Evolutionary conservation across 805 yeast species (phyloP).

Genomic region (Tetrapisispora phaffii): DNA sequence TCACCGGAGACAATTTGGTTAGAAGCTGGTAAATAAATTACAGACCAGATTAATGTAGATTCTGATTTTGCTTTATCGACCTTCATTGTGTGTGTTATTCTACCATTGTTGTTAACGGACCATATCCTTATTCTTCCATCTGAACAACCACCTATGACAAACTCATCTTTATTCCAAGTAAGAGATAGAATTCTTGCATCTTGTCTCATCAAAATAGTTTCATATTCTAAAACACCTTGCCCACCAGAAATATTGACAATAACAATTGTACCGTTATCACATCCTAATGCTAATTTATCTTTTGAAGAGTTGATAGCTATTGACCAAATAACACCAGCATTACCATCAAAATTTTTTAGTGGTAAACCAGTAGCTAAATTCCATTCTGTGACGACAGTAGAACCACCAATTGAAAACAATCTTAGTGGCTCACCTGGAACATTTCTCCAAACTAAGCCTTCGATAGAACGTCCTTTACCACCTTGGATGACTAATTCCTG

Average conservation of each 20-base stretch:
- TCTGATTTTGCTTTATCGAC: slow-evolving; percentile 77
- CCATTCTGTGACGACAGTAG: slow-evolving; percentile 90
- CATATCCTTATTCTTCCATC: slow-evolving; percentile 88
- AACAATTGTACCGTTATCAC: slow-evolving; percentile 90
- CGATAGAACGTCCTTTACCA: slow-evolving; percentile 74
- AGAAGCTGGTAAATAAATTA: slow-evolving; percentile 49
- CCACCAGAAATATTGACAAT: slow-evolving; percentile 81
- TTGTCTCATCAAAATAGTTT: slow-evolving; percentile 67
- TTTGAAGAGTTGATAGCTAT: slow-evolving; percentile 55
- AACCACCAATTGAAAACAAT: slow-evolving; percentile 88
- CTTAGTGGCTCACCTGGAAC: slow-evolving; percentile 46
- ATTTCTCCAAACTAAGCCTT: slow-evolving; percentile 75
- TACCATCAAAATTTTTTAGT: slow-evolving; percentile 68
- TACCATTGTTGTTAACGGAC: slow-evolving; percentile 46
- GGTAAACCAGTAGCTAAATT: slow-evolving; percentile 67
- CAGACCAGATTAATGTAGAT: slow-evolving; percentile 87
- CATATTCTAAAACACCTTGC: slow-evolving; percentile 70
- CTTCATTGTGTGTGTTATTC: slow-evolving; percentile 74
- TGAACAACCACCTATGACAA: slow-evolving; percentile 86
- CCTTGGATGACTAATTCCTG: slow-evolving; percentile 70
- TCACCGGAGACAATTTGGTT: slow-evolving; percentile 89
- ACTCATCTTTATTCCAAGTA: slow-evolving; percentile 59
- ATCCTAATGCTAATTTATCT: slow-evolving; percentile 71
- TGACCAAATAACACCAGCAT: slow-evolving; percentile 92
- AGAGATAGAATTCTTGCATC: slow-evolving; percentile 71